Evolutionary conservation across 2,329 filamentous ascomycete genomes (phyloP), one percentile per base, ranked within the genome.

Genomic region (Trichoderma harzianum): DNA sequence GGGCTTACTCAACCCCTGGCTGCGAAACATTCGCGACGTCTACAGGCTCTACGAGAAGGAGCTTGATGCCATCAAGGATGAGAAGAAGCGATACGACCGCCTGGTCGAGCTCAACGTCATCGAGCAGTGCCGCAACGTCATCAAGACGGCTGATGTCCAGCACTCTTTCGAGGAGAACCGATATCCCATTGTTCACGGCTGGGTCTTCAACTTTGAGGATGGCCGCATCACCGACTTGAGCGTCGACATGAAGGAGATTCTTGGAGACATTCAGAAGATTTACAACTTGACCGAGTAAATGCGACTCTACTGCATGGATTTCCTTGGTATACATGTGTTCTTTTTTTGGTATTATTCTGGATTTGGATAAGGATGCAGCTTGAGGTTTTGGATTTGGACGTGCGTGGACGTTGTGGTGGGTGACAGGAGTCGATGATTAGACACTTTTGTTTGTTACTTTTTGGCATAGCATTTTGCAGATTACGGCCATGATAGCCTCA

Each of bases 101-200:
- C 84, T 98, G 71, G 92, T 94, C 64, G 93, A 97, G 85, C 87
- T 96, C 78, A 97, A 97, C 79, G 93, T 97, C 63, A 81, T 90
- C 51, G 89, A 92, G 82, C 92, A 94, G 79, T 89, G 94, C 79
- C 89, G 92, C 79, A 91, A 92, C 76, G 85, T 97, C 74, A 90
- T 92, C 85, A 91, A 94, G 86, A 94, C 94, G 77, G 90, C 91
- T 26, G 89, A 89, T 34, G 90, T 97, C n/a, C 90, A 94, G 82
- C 89, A 94, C 82, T 88, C 84, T 21, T 93, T 89, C 77, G 85
- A 85, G 60, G 80, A 87, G 77, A 89, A 91, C 76, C 81, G 86
- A 75, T 93, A 87, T 77, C 91, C 91, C 67, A 86, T 93, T 73
- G 90, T 93, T 67, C 91, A 92, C 81, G 91, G 90, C 43, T 93